These are phyloP conservation scores for Talaromyces sp. DNA, from an alignment of 2,329 filamentous ascomycete genomes.

Conservation along the genomic window DNA sequence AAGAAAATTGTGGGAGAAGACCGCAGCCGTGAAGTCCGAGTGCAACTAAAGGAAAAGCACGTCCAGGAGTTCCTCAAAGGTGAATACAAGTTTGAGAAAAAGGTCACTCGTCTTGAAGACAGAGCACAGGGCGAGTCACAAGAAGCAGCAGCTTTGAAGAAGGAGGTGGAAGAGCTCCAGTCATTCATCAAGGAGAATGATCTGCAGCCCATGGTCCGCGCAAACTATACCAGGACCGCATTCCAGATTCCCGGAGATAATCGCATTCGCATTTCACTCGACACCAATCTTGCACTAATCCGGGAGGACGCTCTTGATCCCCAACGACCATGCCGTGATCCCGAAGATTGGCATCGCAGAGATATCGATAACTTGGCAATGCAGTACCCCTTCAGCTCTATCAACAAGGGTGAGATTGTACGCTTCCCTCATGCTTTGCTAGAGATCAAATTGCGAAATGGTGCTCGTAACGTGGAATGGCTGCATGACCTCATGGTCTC, in stretches of 20 bases:
- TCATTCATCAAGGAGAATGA: conserved; percentile 72
- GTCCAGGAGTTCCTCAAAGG: conserved; percentile 81
- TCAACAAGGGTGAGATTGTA: conserved; percentile 86
- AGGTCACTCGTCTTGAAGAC: conserved; percentile 76
- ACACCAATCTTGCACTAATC: conserved; percentile 88
- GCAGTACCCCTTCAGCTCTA: conserved; percentile 80
- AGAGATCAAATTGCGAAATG: conserved; percentile 77
- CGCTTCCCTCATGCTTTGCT: conserved; percentile 87
- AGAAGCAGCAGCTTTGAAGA: conserved; percentile 66
- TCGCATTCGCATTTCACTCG: conserved; percentile 84
- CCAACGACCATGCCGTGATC: conserved; percentile 83
- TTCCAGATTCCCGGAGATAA: conserved; percentile 95
- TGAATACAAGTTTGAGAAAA: conserved; percentile 90
- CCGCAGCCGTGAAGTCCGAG: conserved; percentile 72
- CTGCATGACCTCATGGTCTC: conserved; percentile 87
- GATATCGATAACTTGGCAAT: conserved; percentile 83
- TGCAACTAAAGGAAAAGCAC: conserved; percentile 92
- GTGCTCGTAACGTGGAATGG: conserved; percentile 71
- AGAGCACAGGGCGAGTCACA: conserved; percentile 65
- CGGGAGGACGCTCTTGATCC: conserved; percentile 69
- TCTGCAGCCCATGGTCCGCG: conserved; percentile 79
- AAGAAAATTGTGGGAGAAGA: conserved; percentile 83
- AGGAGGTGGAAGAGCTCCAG: conserved; percentile 73
- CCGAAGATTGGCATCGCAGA: conserved; percentile 81
- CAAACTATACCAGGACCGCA: conserved; percentile 89